Evolutionary conservation across 306 rosid genomes (phyloP), one percentile per base, ranked within the genome.

Genomic region (Castanea mollissima): DNA sequence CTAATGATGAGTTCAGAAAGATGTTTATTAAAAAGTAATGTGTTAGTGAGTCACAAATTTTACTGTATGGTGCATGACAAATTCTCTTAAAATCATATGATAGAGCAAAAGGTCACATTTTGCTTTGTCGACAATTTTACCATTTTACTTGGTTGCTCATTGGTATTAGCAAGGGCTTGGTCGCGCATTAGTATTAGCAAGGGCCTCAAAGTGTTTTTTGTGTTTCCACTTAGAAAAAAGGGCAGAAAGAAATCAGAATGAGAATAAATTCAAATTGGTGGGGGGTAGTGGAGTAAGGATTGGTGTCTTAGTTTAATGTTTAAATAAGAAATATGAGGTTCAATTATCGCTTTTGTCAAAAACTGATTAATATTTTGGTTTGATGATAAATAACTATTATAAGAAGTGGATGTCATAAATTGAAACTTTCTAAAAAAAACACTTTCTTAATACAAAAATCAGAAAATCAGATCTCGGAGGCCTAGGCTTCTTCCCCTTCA

Each of bases 1-100:
- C 96, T 76, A 95, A 95, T 74, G 94, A 90, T 16, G 99, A 95
- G 86, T 95, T 92, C 90, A 89, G 98, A 79, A 91, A 88, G 49
- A 89, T 95, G 92, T 89, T 91, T 71, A 65, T 87, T 25, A 74
- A 81, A 79, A 84, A 85, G 79, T 89, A 78, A 21, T 73, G 80
- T 58, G 56, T 77, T 38, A 15, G 32, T 15, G 55, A 55, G 31
- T 38, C 51, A 14, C 14, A 27, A 71, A 41, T 73, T 65, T 68
- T 65, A 52, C 76, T 44, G 31, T 49, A 13, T 49, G 9, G 18
- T 38, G 52, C 54, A 23, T 31, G 58, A 65, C 35, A 19, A 13
- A 56, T 60, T 12, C 44, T 64, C 67, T 6, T 35, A 44, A n/a
- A 34, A n/a, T 20, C 56, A 15, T 71, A 58, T 65, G 55, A 71